Percentiles rank a stretch among this genome's conserved stretches.
Conservation (phyloP, 768 basidiomycete species). For the Russula emetica region DNA sequence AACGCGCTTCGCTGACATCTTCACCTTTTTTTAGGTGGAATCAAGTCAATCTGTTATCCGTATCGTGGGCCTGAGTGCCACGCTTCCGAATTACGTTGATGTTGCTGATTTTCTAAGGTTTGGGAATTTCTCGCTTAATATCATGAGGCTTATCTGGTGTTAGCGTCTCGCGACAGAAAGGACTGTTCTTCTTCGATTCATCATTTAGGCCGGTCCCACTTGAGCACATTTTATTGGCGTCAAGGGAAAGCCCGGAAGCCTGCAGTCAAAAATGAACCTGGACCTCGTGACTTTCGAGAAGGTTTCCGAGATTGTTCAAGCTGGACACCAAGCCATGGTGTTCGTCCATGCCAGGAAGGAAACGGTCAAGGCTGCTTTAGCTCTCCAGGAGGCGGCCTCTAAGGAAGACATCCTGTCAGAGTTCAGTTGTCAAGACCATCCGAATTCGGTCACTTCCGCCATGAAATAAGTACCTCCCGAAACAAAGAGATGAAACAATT, state of each 20-base stretch:
- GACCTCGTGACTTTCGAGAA: constrained; percentile 88
- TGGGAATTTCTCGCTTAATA: constrained; percentile 22
- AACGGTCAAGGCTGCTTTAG: constrained; percentile 87
- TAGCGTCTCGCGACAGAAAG: constrained; percentile 81
- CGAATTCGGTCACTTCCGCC: constrained; percentile 71
- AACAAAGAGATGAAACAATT: constrained; percentile 97
- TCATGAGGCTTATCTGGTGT: constrained; percentile 8
- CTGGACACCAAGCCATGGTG: constrained; percentile 98
- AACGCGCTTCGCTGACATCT: constrained; percentile 2
- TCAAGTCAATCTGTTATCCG: constrained; percentile 94
- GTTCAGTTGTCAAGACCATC: constrained; percentile 79
- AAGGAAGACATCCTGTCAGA: constrained; percentile 68
- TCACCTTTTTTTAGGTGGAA: constrained; percentile 63
- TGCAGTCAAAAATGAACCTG: constrained; percentile 72
- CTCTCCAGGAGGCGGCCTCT: constrained; percentile 70
- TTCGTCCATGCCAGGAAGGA: constrained; percentile 99
- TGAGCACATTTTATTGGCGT: constrained; percentile 94
- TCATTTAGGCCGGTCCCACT: constrained; percentile 95
- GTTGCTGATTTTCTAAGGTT: constrained; percentile 93
- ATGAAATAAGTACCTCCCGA: constrained; percentile 70
- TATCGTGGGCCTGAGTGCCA: constrained; percentile 93
- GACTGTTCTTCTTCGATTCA: constrained; percentile 96
- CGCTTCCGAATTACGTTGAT: constrained; percentile 94
- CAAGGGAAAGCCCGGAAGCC: constrained; percentile 78
- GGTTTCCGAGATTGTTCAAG: constrained; percentile 79